Base-by-base conservation (phyloP, 805 yeast species). In the Yamadazyma laniorum region DNA sequence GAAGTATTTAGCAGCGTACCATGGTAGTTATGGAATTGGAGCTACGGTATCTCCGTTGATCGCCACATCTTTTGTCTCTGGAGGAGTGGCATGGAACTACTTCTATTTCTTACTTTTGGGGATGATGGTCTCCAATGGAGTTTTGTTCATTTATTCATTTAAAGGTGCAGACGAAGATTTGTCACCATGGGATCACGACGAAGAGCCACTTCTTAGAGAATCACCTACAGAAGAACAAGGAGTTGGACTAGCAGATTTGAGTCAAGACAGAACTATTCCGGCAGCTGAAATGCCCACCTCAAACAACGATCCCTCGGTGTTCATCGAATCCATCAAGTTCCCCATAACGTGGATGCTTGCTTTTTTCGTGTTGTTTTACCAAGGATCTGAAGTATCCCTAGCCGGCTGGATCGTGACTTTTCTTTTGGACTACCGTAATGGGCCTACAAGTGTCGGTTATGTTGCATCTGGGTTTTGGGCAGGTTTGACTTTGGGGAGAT, bases 391-490 rank as follows among this genome's bases (percentile, higher is more conserved):
- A 55, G 81, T 82, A 16, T 59, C 82, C 1, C 61, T 82, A 43
- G 88, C 83, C 1, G 82, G 87, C 4, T 83, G 90, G 89, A 62
- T 79, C n/a, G 80, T 79, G 34, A 78, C 86, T 2, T 84, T 72
- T 49, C 59, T 84, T 39, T 65, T 79, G 28, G 74, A 71, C 18
- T 73, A 77, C 35, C 72, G 85, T 42, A 56, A 68, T 12, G 79
- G 79, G 11, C 61, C 65, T 29, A 47, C 64, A 1, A 55, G 63
- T 16, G 75, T 79, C 52, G 83, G 88, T 8, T 80, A 76, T 48
- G 77, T 82, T 6, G 79, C 83, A 0, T 74, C 87, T 3, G 82
- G 85, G 12, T 83, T 74, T 53, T 83, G 89, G 89, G 72, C 74
- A 18, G 91, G 91, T 0, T 53, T 83, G 16, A 79, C 89, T 0